These are phyloP conservation scores for Xylaria bambusicola DNA, from an alignment of 495 filamentous ascomycete genomes.

Conservation along the genomic window DNA sequence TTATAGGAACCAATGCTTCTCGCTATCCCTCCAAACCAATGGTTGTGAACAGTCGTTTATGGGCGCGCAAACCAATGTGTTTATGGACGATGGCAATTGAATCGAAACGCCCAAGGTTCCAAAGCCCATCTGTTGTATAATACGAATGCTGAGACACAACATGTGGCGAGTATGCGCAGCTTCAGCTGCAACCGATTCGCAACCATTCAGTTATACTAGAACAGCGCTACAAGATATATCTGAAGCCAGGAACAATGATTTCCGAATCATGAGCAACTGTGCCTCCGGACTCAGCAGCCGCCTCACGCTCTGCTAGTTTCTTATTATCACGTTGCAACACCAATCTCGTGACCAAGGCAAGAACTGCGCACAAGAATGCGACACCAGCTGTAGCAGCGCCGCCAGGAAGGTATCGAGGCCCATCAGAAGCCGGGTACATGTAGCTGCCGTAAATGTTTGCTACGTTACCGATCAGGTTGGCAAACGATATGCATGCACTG, in stretches of 20 bases:
- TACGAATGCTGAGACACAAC: too few species aligned
- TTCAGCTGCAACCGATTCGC: too few species aligned
- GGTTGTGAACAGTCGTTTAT: too few species aligned
- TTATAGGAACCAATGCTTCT: too few species aligned
- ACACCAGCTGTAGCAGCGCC: constrained; percentile 51
- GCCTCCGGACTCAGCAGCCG: constrained; percentile 26
- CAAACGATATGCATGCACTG: constrained; percentile 54
- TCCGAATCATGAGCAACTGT: background rate
- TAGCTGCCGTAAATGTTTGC: constrained; percentile 59
- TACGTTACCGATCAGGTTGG: constrained; percentile 56
- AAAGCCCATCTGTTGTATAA: too few species aligned
- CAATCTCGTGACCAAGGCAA: constrained; percentile 47
- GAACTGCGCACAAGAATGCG: constrained; percentile 39
- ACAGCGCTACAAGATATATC: constrained; percentile 29
- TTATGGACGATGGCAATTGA: too few species aligned
- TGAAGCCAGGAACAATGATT: constrained; percentile 21
- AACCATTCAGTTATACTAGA: background rate
- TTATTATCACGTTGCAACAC: constrained; percentile 51
- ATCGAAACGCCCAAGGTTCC: too few species aligned
- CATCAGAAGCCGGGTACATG: constrained; percentile 54
- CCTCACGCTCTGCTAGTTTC: constrained; percentile 49
- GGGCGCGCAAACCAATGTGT: too few species aligned
- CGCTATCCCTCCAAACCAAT: too few species aligned
- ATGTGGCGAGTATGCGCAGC: background rate
- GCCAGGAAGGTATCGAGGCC: constrained; percentile 51